Conservation (phyloP, 441 rosid species). For the Cnidoscolus chayamansa region DNA sequence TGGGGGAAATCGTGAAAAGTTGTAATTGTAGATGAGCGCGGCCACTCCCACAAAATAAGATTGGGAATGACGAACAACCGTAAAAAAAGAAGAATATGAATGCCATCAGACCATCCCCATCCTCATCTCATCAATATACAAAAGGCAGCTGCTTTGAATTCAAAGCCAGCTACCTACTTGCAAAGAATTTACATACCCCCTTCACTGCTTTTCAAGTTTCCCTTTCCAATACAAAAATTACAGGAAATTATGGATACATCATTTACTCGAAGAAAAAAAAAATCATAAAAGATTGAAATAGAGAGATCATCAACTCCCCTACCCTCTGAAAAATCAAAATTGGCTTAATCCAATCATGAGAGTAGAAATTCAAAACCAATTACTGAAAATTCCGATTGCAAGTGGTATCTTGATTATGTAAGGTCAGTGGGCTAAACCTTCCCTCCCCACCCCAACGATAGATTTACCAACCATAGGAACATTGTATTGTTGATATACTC, state of each 20-base stretch:
- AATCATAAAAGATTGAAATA: not conserved
- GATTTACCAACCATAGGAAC: slow-evolving; percentile 68
- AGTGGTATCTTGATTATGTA: slow-evolving; percentile 12
- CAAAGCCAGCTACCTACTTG: slow-evolving; percentile 31
- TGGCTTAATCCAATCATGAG: slow-evolving; percentile 24
- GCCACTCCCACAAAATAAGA: not conserved
- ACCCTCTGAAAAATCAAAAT: slow-evolving; percentile 11
- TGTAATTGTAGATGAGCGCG: too few species aligned
- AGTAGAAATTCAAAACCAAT: slow-evolving; percentile 21
- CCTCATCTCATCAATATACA: slow-evolving; percentile 31
- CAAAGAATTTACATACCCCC: slow-evolving; percentile 37
- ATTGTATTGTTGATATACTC: slow-evolving; percentile 80
- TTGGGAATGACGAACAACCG: not conserved
- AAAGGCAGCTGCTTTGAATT: slow-evolving; percentile 27
- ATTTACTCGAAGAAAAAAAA: not conserved
- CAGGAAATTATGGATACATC: slow-evolving; percentile 9
- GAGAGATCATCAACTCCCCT: slow-evolving; percentile 1
- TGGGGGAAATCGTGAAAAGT: too few species aligned
- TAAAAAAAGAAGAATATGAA: not conserved
- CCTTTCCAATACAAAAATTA: slow-evolving; percentile 12
- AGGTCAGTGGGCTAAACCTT: slow-evolving; percentile 54
- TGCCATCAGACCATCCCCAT: slow-evolving; percentile 7
- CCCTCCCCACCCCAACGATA: slow-evolving; percentile 51
- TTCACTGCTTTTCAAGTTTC: slow-evolving; percentile 18
- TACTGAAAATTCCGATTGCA: slow-evolving; percentile 2